phyloP scores from a whole-genome alignment of 208 protist species.

The Trichomonas gallinae region DNA sequence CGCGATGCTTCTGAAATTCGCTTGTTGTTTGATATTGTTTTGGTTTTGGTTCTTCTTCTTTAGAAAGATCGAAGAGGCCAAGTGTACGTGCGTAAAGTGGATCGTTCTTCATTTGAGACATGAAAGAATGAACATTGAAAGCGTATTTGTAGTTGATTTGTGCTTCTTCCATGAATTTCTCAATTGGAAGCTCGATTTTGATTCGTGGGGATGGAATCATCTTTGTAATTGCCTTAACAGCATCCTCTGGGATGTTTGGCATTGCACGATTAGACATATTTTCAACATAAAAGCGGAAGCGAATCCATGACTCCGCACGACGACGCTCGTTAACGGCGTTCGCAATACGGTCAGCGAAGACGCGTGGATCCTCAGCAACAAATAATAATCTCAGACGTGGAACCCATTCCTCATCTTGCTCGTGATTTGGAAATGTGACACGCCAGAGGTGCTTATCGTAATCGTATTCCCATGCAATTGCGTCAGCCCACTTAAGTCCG shows the following conservation, averaged over 20 bases:
- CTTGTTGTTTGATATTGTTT: not conserved
- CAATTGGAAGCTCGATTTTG: not conserved
- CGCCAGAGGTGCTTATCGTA: not conserved
- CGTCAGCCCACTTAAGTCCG: not conserved
- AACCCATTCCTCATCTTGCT: not conserved
- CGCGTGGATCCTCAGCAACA: not conserved
- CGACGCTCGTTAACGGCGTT: conserved; percentile 5
- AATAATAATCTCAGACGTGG: not conserved
- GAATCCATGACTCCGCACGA: not conserved
- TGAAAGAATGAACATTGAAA: conserved; percentile 12
- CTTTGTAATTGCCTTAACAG: not conserved
- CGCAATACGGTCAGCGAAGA: not conserved
- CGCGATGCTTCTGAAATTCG: not conserved
- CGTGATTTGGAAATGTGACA: not conserved
- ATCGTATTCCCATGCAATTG: not conserved
- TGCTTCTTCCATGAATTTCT: not conserved
- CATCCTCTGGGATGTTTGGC: not conserved
- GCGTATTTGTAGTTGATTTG: conserved; percentile 14
- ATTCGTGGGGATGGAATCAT: not conserved
- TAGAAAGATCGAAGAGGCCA: not conserved
- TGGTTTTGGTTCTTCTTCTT: not conserved
- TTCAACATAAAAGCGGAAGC: conserved; percentile 17
- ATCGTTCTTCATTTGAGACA: not conserved
- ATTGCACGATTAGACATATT: not conserved
- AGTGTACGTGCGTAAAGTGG: conserved; percentile 1